Evolutionary conservation across 768 basidiomycete species (phyloP), one percentile per base, ranked within the genome.

Genomic region (Boletus reticulatus): DNA sequence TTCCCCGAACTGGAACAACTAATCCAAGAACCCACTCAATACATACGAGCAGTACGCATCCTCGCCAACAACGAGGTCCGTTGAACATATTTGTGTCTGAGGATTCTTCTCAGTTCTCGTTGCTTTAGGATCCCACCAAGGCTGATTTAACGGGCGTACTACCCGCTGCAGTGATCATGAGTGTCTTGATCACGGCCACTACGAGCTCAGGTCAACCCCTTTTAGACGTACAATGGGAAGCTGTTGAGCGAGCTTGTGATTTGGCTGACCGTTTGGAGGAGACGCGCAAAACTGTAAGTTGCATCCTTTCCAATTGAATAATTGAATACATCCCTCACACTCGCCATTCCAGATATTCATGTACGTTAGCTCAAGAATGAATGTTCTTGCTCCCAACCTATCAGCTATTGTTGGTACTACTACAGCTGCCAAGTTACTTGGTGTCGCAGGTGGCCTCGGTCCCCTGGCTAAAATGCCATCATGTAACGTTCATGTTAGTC

Each of bases 341-440:
- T n/a, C 38, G 48, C 32, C 38, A 6, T 43, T 53, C 2, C 66
- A 95, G 90, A 99, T 98, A 65, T 96, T 98, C 76, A 88, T 91
- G 80, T 99, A 98, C 82, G 97, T 99, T 73, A 96, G 95, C 80
- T 96, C 93, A 65, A 84, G 97, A 77, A 98, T 99, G 93, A 92
- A 93, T 76, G 84, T 94, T 54, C 88, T 99, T 68, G 96, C 97
- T 63, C 97, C 97, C 67, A 99, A 99, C 74, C 84, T 99, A 70
- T 96, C 94, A 67, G 89, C 92, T 73, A 97, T 99, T 75, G 92
- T 98, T 76, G 96, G 97, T 73, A 97, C 97, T 55, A 94, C 91
- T 65, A 96, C 94, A 80, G 97, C 97, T 52, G 97, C 97, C 45
- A 99, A 99, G 79, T 76, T 99, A 50, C 85, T 99, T 39, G 97